Conservation (phyloP, 352 stramenopile species). For the Phytophthora hybrid region DNA sequence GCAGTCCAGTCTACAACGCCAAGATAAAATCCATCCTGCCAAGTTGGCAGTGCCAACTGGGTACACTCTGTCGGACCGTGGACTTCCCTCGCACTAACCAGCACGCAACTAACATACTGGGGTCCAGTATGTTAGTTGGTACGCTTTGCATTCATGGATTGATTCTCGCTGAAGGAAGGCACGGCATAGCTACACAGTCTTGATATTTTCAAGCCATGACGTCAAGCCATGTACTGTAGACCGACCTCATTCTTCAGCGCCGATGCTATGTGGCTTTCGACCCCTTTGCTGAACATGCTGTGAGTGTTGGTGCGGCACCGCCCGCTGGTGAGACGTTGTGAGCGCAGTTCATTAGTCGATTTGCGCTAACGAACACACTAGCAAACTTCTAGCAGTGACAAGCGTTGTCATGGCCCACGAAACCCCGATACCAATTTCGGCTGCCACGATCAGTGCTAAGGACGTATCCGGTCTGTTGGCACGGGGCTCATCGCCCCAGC, state of each 20-base stretch:
- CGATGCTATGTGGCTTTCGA: slow-evolving; percentile 1
- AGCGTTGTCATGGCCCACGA: slow-evolving; percentile 31
- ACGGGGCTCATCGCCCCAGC: slow-evolving; percentile 29
- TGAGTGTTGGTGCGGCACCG: slow-evolving; percentile 40
- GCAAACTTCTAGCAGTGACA: neutral
- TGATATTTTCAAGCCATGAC: slow-evolving; percentile 43
- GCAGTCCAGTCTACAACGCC: neutral
- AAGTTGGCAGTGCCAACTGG: too few relatives aligned
- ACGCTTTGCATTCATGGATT: slow-evolving; percentile 13
- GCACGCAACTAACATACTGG: neutral
- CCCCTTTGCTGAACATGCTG: neutral
- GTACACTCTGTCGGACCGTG: slow-evolving; percentile 18
- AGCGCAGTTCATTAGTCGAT: slow-evolving; percentile 30
- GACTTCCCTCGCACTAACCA: neutral
- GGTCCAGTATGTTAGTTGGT: neutral
- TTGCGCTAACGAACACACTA: slow-evolving; percentile 23
- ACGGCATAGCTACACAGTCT: slow-evolving; percentile 31
- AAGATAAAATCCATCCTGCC: slow-evolving; percentile 29
- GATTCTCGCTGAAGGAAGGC: slow-evolving; percentile 11
- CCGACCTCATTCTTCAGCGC: neutral
- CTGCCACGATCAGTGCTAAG: slow-evolving; percentile 35
- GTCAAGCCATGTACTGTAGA: slow-evolving; percentile 10
- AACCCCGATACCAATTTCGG: slow-evolving; percentile 23
- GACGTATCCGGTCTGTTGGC: slow-evolving; percentile 42
- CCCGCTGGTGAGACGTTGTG: neutral